A percentile compares a stretch with the other conserved stretches of the same genome.
Conservation (phyloP, 1,139 yeast species). For the Saccharomyces hybrid region DNA sequence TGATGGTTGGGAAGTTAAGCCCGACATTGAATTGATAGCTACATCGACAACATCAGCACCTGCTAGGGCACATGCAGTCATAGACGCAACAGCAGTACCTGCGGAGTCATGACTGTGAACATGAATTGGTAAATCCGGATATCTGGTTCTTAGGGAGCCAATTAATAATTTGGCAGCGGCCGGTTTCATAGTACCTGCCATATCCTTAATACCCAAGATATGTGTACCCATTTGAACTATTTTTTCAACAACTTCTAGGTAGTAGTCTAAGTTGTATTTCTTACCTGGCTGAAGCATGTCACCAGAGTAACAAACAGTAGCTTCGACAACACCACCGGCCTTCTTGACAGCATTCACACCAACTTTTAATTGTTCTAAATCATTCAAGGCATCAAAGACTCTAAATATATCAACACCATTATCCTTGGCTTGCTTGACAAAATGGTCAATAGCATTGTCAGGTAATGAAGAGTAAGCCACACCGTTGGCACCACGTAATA, state of each 20-base stretch:
- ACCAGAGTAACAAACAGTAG: conserved; percentile 97
- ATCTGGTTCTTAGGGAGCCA: conserved; percentile 72
- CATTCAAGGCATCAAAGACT: conserved; percentile 95
- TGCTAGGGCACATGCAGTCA: conserved; percentile 88
- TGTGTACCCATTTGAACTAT: conserved; percentile 94
- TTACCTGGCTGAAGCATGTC: conserved; percentile 94
- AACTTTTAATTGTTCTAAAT: conserved; percentile 89
- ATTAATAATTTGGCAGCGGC: conserved; percentile 79
- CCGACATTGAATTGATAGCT: conserved; percentile 95
- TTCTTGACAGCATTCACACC: conserved; percentile 97
- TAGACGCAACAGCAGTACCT: conserved; percentile 97
- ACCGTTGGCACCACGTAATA: conserved; percentile 98
- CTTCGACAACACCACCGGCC: conserved; percentile 98
- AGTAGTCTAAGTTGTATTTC: conserved; percentile 90
- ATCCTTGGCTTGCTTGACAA: conserved; percentile 87
- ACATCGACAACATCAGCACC: conserved; percentile 99
- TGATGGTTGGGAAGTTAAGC: conserved; percentile 97
- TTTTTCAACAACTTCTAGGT: conserved; percentile 70
- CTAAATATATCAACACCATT: conserved; percentile 96
- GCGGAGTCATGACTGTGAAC: conserved; percentile 99
- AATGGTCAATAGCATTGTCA: conserved; percentile 97
- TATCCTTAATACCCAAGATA: conserved; percentile 93
- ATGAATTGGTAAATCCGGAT: conserved; percentile 93
- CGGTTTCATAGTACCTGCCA: conserved; percentile 99
- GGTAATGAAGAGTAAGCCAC: conserved; percentile 97